phyloP scores from a whole-genome alignment of 805 yeast genomes.

The Lachancea waltii region DNA sequence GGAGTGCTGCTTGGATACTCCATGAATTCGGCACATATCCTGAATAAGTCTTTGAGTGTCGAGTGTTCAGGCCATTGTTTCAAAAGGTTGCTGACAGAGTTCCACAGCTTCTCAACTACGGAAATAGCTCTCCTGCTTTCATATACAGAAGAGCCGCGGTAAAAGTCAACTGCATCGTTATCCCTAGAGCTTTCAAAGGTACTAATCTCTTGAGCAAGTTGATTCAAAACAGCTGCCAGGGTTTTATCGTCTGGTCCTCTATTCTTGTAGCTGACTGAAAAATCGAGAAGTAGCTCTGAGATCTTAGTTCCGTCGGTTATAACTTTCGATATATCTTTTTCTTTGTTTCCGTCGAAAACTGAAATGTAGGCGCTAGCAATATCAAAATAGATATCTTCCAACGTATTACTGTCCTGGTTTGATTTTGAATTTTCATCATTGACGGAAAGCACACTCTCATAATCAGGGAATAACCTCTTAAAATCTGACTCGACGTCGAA shows the following conservation, averaged over 20 bases:
- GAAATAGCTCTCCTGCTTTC: constrained; percentile 58
- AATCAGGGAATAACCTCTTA: constrained; percentile 77
- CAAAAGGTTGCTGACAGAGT: constrained; percentile 42
- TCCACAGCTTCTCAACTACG: constrained; percentile 40
- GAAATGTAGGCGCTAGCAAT: constrained; percentile 46
- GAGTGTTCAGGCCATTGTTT: constrained; percentile 94
- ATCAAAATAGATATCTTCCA: constrained; percentile 42
- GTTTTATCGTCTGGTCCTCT: constrained; percentile 26
- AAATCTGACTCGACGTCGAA: constrained; percentile 77
- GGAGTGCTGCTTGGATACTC: constrained; percentile 61
- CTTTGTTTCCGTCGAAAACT: constrained; percentile 31
- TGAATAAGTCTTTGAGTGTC: constrained; percentile 60
- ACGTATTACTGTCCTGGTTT: constrained; percentile 13
- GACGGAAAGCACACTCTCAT: constrained; percentile 46
- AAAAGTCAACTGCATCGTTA: constrained; percentile 45
- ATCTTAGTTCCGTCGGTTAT: constrained; percentile 39
- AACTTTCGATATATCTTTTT: constrained; percentile 23
- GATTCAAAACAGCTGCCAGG: constrained; percentile 33
- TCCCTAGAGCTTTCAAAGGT: constrained; percentile 16
- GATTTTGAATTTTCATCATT: constrained; percentile 13
- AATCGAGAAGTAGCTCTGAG: constrained; percentile 25
- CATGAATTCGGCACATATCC: constrained; percentile 61
- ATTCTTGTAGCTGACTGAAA: constrained; percentile 19
- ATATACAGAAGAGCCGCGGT: constrained; percentile 50
- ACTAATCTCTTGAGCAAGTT: constrained; percentile 32